Conservation (phyloP, 148 eudicot genomes). For the Tetragonia tetragonoides region DNA sequence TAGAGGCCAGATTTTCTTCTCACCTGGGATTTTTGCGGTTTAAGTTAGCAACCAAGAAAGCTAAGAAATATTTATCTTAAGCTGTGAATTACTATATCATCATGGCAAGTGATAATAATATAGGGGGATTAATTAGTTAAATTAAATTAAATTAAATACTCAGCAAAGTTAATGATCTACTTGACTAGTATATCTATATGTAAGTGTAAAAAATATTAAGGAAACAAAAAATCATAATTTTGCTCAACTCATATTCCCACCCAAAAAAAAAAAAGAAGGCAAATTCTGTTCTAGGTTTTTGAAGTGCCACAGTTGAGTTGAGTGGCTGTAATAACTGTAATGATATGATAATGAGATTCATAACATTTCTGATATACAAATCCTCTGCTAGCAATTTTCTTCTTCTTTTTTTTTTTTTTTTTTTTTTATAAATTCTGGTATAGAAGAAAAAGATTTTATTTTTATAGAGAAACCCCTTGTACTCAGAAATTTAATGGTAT, state of each 20-base stretch:
- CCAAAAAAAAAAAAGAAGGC: not conserved
- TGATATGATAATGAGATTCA: slow-evolving; percentile 21
- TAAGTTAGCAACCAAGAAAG: slow-evolving; percentile 4
- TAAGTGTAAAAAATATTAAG: not conserved
- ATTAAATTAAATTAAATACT: not conserved
- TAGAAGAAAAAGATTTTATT: not conserved
- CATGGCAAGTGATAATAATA: not conserved
- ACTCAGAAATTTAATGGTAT: too few relatives aligned
- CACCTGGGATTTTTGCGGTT: slow-evolving; percentile 53
- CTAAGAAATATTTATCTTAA: too few relatives aligned
- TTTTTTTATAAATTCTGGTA: too few relatives aligned
- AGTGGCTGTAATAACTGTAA: slow-evolving; percentile 2
- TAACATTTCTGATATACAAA: too few relatives aligned
- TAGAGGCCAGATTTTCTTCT: slow-evolving; percentile 42
- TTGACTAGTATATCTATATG: not conserved
- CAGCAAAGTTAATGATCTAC: not conserved
- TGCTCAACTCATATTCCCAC: slow-evolving; percentile 17
- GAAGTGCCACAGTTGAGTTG: slow-evolving; percentile 6
- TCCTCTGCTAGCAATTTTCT: not conserved
- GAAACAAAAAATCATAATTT: slow-evolving; percentile 4
- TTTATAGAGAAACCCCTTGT: too few relatives aligned
- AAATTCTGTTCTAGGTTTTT: slow-evolving; percentile 11
- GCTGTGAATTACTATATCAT: not conserved
- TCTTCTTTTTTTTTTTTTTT: not conserved
- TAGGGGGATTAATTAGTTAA: not conserved